Evolutionary conservation across 768 basidiomycete genomes (phyloP), one percentile per base, ranked within the genome.

Genomic region (Panaeolus cyanescens): DNA sequence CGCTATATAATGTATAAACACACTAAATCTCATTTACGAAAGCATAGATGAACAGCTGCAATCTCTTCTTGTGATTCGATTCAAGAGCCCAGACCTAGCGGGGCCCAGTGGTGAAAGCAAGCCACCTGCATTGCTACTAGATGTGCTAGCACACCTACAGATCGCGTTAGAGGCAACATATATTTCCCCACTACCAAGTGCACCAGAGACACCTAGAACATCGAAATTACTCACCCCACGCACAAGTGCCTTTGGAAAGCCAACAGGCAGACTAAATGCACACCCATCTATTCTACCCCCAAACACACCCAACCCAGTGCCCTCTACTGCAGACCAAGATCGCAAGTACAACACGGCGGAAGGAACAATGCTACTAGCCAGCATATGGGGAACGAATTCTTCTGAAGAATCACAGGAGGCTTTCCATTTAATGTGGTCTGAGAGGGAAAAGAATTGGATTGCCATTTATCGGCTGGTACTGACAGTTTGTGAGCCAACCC

Each of bases 101-200:
- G 58, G 63, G 9, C 71, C 76, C 12, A 71, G 68, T 39, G 75
- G 79, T 55, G 74, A 79, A 4, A 66, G 68, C 4, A 68, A 77
- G 36, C 81, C 82, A 4, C 81, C 81, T n/a, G 72, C 75, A 42
- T 62, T 70, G 22, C 75, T 93, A 30, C 76, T 91, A 6, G 73
- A 83, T 5, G 86, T 91, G 67, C 77, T 93, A 39, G 74, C 85
- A 2, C 89, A 89, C 71, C 73, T 90, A 6, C 90, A 95, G 74
- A 79, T 94, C 15, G 86, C 92, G 6, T 80, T 94, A 50, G 93
- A 94, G 59, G 91, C 92, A 1, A 87, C 86, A 2, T 96, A 94
- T 68, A 90, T 92, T 54, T 84, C 90, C 1, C 78, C 83, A 34
- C 71, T 77, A 12, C 80, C 78, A 19, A 70, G 64, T 28, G 65